A percentile compares a stretch with the other conserved stretches of the same genome.
Conservation (phyloP, 176 grass and related monocot genomes). For the Phoenix roebelenii region DNA sequence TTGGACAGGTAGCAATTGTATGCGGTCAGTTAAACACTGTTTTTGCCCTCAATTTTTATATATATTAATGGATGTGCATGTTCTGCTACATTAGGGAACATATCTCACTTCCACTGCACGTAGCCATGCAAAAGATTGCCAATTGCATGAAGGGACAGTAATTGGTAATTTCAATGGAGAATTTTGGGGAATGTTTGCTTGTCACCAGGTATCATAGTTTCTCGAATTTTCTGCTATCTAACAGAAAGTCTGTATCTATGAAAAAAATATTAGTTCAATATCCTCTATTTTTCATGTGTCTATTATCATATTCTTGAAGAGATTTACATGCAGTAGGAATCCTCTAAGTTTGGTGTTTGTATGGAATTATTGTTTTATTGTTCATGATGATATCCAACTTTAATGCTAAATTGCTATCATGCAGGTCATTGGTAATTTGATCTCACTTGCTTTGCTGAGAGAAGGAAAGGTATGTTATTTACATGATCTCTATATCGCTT, state of each 20-base stretch:
- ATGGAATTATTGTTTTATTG: neutral
- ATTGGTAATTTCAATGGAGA: conserved; percentile 90
- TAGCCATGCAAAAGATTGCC: conserved; percentile 69
- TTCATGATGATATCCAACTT: no score
- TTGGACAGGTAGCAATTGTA: conserved; percentile 51
- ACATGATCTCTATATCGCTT: no score
- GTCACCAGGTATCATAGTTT: conserved; percentile 52
- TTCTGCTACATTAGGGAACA: conserved; percentile 44
- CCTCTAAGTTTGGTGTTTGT: neutral
- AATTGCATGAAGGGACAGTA: conserved; percentile 60
- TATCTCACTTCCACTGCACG: conserved; percentile 84
- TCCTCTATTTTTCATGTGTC: no score
- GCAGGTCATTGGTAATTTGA: conserved; percentile 95
- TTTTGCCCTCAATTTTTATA: conserved; percentile 3
- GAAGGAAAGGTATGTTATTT: conserved; percentile 49
- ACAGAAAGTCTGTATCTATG: no score
- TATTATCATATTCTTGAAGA: no score
- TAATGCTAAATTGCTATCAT: conserved; percentile 17
- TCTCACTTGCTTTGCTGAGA: conserved; percentile 72
- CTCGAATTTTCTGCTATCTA: no score
- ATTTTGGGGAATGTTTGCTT: conserved; percentile 94
- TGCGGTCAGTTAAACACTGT: conserved; percentile 1
- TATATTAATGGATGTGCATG: neutral
- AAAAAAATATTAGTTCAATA: no score
- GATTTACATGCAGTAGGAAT: no score